These are phyloP conservation scores for Paramecium tetraurelia DNA, from an alignment of 73 alveolate genomes.

Conservation along the genomic window DNA sequence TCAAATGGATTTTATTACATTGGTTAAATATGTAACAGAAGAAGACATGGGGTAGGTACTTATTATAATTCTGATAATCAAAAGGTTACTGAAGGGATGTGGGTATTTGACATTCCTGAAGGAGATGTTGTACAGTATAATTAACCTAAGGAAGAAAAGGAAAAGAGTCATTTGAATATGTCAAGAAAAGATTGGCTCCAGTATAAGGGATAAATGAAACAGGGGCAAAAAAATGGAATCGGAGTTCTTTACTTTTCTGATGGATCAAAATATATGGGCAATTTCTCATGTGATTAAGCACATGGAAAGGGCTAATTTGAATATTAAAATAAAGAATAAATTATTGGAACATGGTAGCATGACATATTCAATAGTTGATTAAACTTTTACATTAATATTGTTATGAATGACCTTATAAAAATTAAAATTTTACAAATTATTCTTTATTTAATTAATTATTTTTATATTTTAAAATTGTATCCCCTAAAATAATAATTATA, in stretches of 20 bases:
- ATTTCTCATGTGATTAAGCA: neutral
- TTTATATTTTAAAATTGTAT: neutral
- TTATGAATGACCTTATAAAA: neutral
- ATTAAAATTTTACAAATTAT: neutral
- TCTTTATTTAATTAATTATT: neutral
- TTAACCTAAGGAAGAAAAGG: neutral
- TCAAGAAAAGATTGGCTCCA: slow-evolving; percentile 19
- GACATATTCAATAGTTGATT: neutral
- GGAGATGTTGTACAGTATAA: neutral
- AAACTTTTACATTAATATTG: neutral
- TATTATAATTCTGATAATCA: neutral
- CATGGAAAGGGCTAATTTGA: neutral
- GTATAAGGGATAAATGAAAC: neutral
- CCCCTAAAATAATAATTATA: neutral
- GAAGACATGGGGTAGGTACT: neutral
- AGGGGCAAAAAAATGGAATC: neutral
- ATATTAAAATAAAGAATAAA: neutral
- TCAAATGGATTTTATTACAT: neutral
- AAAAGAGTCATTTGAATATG: neutral
- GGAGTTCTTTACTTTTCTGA: neutral
- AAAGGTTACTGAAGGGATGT: neutral
- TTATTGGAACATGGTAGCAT: neutral
- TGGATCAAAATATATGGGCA: slow-evolving; percentile 9
- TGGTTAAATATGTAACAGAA: neutral
- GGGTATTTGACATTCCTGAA: neutral